Evolutionary conservation across 176 grass and related monocot genomes (phyloP), one percentile per base, ranked within the genome.

Genomic region (Dactylis glomerata): DNA sequence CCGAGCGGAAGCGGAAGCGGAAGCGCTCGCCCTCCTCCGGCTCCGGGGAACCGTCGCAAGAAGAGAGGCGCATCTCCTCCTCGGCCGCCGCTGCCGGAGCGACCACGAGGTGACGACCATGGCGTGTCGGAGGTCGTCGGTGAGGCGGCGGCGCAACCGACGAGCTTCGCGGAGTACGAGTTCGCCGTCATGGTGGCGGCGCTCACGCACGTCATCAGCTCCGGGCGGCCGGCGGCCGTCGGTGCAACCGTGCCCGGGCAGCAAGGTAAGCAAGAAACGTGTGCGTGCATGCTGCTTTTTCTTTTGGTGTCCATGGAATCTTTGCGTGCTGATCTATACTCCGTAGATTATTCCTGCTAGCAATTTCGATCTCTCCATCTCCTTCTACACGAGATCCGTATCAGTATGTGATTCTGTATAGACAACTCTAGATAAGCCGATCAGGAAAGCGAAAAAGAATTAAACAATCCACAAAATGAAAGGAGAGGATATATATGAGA

Each of bases 121-220:
- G 45, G 16, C 28, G 71, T 32, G 71, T 45, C 27, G 16, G 71
- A 5, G 70, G 70, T 73, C 24, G 14, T 73, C 70, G 24, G 41
- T 24, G 69, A 19, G 15, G 49, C 16, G 50, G 17, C 50, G 50
- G 50, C 50, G 50, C 49, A 19, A 51, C 15, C 16, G 14, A 73
- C 70, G 70, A 73, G 45, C 45, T 51, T 2, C 30, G 51, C 28
- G 1, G 80, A 86, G 41, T 69, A 83, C 9, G 90, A 92, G n/a
- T 27, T 37, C 30, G 69, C 56, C 69, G 3, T 76, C 66, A 86
- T 92, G 26, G 90, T 92, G 16, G 84, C 80, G 23, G 87, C 90
- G 59, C 90, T 92, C 28, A 83, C 83, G 32, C 79, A 84, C 69
- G 90, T 92, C 68, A 4, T 89, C 76, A 79, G 41, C 63, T 71